Evolutionary conservation across 345 rosid species (phyloP).

Genomic region (Linum usitatissimum): DNA sequence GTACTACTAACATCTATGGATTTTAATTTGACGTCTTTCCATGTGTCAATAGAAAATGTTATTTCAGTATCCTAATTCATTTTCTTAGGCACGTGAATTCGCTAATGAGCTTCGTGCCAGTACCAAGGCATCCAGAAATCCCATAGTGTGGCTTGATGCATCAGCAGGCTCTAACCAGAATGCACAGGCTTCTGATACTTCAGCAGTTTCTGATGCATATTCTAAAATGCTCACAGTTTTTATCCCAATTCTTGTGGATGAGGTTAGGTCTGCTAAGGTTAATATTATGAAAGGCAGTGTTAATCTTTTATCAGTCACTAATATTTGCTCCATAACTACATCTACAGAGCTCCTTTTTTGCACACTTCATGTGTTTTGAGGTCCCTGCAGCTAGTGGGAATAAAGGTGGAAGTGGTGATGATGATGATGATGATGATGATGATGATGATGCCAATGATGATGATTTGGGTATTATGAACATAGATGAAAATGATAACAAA

Average conservation of each 20-base stretch:
- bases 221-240: constrained; percentile 92
- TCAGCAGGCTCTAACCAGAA: constrained; percentile 68
- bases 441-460: too few relatives aligned
- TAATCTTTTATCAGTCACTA: too few relatives aligned
- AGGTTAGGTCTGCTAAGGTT: constrained; percentile 32
- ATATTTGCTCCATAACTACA: too few relatives aligned
- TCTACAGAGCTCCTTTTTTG: constrained; percentile 86
- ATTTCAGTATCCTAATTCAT: constrained; percentile 6
- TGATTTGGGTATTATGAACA: constrained; percentile 95
- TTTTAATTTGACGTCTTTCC: background rate
- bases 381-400: constrained; percentile 80
- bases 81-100: constrained; percentile 84
- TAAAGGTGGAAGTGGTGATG: constrained; percentile 27
- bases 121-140: constrained; percentile 89
- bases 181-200: constrained; percentile 59
- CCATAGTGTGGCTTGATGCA: constrained; percentile 94
- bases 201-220: constrained; percentile 93
- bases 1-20: background rate
- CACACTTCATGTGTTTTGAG: constrained; percentile 99
- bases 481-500: constrained; percentile 71
- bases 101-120: constrained; percentile 99
- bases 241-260: constrained; percentile 96
- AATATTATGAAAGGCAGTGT: too few relatives aligned
- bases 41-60: background rate
- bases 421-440: constrained; percentile 29